A percentile compares a stretch with the other conserved stretches of the same genome.
phyloP scores from a whole-genome alignment of 495 filamentous ascomycete species.

The Clavariopsis aquatica region DNA sequence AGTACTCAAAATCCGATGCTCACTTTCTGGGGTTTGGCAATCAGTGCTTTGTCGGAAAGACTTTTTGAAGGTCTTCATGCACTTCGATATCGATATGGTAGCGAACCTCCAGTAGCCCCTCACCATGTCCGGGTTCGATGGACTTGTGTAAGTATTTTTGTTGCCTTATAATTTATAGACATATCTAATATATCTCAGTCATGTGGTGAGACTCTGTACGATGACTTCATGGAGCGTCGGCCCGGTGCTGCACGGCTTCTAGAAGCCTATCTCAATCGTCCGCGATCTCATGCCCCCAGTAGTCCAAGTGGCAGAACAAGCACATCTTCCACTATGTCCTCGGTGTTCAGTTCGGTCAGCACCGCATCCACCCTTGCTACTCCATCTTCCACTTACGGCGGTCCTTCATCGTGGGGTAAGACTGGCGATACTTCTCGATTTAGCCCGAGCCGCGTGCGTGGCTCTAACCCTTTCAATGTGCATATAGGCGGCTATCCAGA shows the following conservation, averaged over 20 bases:
- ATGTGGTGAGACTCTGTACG: constrained; percentile 45
- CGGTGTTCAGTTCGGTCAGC: constrained; percentile 28
- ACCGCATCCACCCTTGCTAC: constrained; percentile 32
- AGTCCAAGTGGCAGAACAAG: constrained; percentile 32
- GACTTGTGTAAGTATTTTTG: constrained; percentile 41
- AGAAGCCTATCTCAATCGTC: constrained; percentile 41
- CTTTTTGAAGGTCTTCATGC: constrained; percentile 16
- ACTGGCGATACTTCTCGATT: constrained; percentile 26
- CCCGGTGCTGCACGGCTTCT: constrained; percentile 44
- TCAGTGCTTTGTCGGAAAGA: constrained; percentile 19
- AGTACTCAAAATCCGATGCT: constrained; percentile 3
- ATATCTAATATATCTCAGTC: constrained; percentile 23
- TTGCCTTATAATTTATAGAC: background rate
- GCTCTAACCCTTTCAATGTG: constrained; percentile 26
- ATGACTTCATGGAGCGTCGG: constrained; percentile 46
- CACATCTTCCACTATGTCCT: constrained; percentile 37
- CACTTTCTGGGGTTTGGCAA: constrained; percentile 29
- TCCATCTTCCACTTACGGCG: constrained; percentile 31
- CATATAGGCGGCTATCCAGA: constrained; percentile 22
- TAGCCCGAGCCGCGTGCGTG: constrained; percentile 25
- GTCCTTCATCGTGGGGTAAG: constrained; percentile 25
- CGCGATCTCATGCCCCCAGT: constrained; percentile 31
- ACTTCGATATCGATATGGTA: constrained; percentile 25
- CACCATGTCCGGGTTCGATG: constrained; percentile 43
- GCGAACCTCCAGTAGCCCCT: constrained; percentile 28